phyloP scores from a whole-genome alignment of 164 flowering plant genomes.

The Sedum album region DNA sequence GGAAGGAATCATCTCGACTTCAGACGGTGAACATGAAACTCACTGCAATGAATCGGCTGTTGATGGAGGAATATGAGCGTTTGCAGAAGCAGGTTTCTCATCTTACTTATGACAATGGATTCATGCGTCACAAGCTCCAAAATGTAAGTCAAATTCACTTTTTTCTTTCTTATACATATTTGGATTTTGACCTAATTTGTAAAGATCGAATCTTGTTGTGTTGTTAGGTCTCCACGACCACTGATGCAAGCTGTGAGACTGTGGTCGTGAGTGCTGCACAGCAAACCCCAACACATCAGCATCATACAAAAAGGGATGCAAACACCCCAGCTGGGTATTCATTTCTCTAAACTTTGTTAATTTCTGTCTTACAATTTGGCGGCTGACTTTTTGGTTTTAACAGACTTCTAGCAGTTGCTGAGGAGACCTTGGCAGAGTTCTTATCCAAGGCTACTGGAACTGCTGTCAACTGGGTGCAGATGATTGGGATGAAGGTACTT shows the following conservation, averaged over 20 bases:
- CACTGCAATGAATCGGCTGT: constrained; percentile 79
- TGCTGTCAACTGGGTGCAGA: constrained; percentile 97
- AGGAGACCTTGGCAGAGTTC: constrained; percentile 97
- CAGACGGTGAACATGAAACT: constrained; percentile 78
- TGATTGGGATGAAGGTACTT: constrained; percentile 94
- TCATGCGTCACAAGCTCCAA: constrained; percentile 18
- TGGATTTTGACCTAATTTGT: neutral
- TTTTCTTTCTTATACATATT: no score
- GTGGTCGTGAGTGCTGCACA: constrained; percentile 68
- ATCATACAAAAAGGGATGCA: constrained; percentile 69
- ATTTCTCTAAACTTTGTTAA: neutral
- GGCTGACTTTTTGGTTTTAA: neutral
- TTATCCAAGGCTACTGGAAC: constrained; percentile 94
- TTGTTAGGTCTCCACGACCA: constrained; percentile 30
- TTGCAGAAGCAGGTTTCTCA: constrained; percentile 85
- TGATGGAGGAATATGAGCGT: constrained; percentile 93
- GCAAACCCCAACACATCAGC: constrained; percentile 67
- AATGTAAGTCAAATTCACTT: constrained; percentile 28
- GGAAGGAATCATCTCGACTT: constrained; percentile 74
- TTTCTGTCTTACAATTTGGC: neutral
- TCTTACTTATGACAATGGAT: constrained; percentile 74
- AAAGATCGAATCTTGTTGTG: neutral
- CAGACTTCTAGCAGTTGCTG: constrained; percentile 77
- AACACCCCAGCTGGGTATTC: constrained; percentile 82
- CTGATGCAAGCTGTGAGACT: constrained; percentile 84